A percentile compares a stretch with the other conserved stretches of the same genome.
Conservation (phyloP, 805 yeast species). For the Wickerhamiella azyma region DNA sequence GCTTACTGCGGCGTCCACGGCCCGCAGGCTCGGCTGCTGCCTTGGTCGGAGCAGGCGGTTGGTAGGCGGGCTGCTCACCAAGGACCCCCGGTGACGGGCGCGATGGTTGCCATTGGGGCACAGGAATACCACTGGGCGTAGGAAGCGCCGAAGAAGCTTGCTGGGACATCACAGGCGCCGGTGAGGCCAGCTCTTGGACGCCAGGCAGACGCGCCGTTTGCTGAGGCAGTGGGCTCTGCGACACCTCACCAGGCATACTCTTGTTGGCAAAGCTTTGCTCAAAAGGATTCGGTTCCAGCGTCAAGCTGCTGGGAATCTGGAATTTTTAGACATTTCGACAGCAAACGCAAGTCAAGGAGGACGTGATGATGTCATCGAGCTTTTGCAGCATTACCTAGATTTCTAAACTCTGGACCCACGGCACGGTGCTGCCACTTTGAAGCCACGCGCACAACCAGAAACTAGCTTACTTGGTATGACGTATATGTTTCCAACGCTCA, state of each 20-base stretch:
- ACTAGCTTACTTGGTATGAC: too few relatives aligned
- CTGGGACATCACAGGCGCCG: conserved; percentile 16
- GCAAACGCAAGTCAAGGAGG: not conserved
- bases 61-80: conserved; percentile 20
- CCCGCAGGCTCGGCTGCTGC: conserved; percentile 24
- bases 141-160: conserved; percentile 20
- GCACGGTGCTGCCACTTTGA: not conserved
- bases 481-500: too few relatives aligned
- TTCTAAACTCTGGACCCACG: not conserved
- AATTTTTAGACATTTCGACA: conserved; percentile 1
- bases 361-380: conserved; percentile 9
- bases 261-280: conserved; percentile 82
- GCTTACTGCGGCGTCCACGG: conserved; percentile 36
- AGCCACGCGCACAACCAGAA: too few relatives aligned
- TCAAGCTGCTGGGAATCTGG: conserved; percentile 32
- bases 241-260: not conserved
- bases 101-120: not conserved
- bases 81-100: conserved; percentile 6
- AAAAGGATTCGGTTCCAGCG: conserved; percentile 87
- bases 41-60: conserved; percentile 25
- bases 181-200: conserved; percentile 20
- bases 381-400: not conserved
- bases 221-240: conserved; percentile 2
- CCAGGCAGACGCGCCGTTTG: conserved; percentile 16
- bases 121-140: conserved; percentile 14